A percentile compares a stretch with the other conserved stretches of the same genome.
Evolutionary conservation across 805 yeast genomes (phyloP).

Genomic region (Ogataea nakhonphanomensis): DNA sequence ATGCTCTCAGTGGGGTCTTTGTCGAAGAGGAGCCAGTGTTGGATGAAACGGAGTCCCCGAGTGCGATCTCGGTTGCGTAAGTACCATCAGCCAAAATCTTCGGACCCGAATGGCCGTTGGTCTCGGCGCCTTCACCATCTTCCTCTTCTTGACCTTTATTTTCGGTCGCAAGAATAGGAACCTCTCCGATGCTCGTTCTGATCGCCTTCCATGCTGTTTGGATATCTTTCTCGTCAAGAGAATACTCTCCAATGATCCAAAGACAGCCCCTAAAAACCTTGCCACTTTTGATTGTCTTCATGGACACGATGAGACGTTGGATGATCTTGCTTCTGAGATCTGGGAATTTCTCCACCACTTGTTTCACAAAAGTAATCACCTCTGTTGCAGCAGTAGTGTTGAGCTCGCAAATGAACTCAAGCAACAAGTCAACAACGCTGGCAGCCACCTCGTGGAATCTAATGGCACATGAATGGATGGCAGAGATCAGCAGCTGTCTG

Average conservation of each 20-base stretch:
- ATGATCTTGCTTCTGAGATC: slow-evolving; percentile 66
- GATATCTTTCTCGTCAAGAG: slow-evolving; percentile 65
- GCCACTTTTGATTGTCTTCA: slow-evolving; percentile 73
- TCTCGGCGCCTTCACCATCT: slow-evolving; percentile 26
- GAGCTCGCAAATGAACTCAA: slow-evolving; percentile 83
- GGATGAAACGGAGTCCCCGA: slow-evolving; percentile 41
- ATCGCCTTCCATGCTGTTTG: slow-evolving; percentile 85
- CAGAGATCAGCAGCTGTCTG: slow-evolving; percentile 80
- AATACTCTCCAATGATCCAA: slow-evolving; percentile 96
- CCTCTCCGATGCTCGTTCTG: slow-evolving; percentile 80
- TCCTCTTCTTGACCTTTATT: slow-evolving; percentile 35
- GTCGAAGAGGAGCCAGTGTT: slow-evolving; percentile 30
- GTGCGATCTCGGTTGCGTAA: slow-evolving; percentile 90
- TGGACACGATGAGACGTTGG: slow-evolving; percentile 54
- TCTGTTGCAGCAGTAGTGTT: slow-evolving; percentile 84
- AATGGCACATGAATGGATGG: slow-evolving; percentile 87
- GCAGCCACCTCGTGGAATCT: slow-evolving; percentile 88
- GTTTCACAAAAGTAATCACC: slow-evolving; percentile 87
- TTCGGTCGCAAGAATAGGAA: slow-evolving; percentile 82
- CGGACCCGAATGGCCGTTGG: slow-evolving; percentile 53
- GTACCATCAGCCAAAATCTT: slow-evolving; percentile 97
- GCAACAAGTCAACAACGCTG: slow-evolving; percentile 79
- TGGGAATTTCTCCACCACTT: slow-evolving; percentile 90
- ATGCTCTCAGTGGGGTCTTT: slow-evolving; percentile 74
- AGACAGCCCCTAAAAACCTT: slow-evolving; percentile 90